Percentiles rank a stretch among this genome's conserved stretches.
phyloP scores from a whole-genome alignment of 1,284 basidiomycete species.

The Exobasidium rhododendri region DNA sequence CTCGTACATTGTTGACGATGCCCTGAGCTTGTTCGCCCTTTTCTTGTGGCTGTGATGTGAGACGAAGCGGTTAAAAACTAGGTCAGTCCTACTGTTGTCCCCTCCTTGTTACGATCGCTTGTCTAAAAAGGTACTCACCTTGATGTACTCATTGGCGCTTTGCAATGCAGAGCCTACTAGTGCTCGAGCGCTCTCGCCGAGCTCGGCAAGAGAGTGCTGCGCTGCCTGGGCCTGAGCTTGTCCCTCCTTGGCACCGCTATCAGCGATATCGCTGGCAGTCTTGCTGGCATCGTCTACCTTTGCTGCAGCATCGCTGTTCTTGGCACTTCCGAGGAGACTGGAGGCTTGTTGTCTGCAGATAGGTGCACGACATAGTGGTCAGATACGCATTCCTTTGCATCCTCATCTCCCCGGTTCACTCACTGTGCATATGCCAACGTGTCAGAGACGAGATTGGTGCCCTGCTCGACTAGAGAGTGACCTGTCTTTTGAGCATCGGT shows the following conservation, averaged over 20 bases:
- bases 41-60: constrained; percentile 4
- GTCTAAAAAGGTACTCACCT: no score
- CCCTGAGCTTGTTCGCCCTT: not conserved
- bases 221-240: constrained; percentile 9
- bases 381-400: no score
- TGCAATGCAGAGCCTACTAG: constrained; percentile 14
- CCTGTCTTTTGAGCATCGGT: constrained; percentile 14
- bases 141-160: constrained; percentile 18
- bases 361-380: no score
- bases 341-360: constrained; percentile 1
- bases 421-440: constrained; percentile 11
- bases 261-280: constrained; percentile 13
- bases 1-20: constrained; percentile 8
- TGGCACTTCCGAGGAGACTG: constrained; percentile 6
- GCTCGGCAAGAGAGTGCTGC: constrained; percentile 15
- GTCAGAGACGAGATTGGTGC: constrained; percentile 11
- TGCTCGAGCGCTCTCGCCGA: constrained; percentile 11
- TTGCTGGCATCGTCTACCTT: constrained; percentile 16
- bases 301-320: constrained; percentile 12
- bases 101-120: not conserved
- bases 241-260: constrained; percentile 17
- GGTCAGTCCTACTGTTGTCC: not conserved
- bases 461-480: constrained; percentile 14
- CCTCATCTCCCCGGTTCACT: no score
- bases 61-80: not conserved